Evolutionary conservation across 164 flowering plant species (phyloP), one percentile per base, ranked within the genome.

Genomic region (Tetracentron sinense): DNA sequence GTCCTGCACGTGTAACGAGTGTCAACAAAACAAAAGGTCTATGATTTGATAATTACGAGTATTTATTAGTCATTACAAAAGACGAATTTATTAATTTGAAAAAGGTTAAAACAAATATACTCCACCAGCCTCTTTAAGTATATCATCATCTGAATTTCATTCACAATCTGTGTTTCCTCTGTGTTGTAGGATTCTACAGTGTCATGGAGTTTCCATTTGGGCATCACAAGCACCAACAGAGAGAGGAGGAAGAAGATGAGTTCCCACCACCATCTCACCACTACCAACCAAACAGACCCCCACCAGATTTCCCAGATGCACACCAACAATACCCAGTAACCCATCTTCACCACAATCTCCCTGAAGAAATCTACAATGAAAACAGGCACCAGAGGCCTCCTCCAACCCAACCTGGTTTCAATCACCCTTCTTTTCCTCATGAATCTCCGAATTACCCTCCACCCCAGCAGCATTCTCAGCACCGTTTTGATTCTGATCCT

Each of bases 141-240:
- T n/a, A n/a, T n/a, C n/a, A n/a, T n/a, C n/a, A n/a, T n/a, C n/a
- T n/a, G n/a, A n/a, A n/a, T n/a, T n/a, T n/a, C n/a, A n/a, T n/a
- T n/a, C n/a, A n/a, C n/a, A n/a, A n/a, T n/a, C n/a, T n/a, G n/a
- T n/a, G n/a, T n/a, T n/a, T n/a, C n/a, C n/a, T n/a, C n/a, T n/a
- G n/a, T n/a, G n/a, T n/a, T n/a, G n/a, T n/a, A n/a, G n/a, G n/a
- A n/a, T n/a, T n/a, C n/a, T n/a, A n/a, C n/a, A n/a, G n/a, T n/a
- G n/a, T 38, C 44, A 53, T 53, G 56, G 56, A 53, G n/a, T 53
- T 53, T 14, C 56, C 56, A 27, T 52, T 52, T 52, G 55, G 26
- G 30, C 56, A 53, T 53, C 31, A 15, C 28, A 26, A 27, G 16
- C 44, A 38, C 44, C 14, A 2, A 38, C 44, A 16, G 20, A 49